Evolutionary conservation across 768 basidiomycete species (phyloP).

Genomic region (Amanita subjunquillea): DNA sequence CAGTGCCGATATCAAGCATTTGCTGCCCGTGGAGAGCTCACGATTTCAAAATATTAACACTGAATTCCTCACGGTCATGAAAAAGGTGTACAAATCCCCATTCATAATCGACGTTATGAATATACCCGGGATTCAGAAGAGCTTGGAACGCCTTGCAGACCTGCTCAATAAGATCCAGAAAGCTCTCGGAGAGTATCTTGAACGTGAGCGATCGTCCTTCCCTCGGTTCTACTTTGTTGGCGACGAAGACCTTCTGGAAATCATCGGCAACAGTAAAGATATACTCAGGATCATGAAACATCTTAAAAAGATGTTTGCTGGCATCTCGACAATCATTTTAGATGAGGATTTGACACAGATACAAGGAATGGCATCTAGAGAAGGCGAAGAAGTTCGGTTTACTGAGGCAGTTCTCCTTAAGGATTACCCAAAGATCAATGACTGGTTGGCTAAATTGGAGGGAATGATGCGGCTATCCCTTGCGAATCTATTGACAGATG

Average conservation of each 20-base stretch:
- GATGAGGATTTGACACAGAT: conserved; percentile 86
- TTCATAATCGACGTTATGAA: conserved; percentile 96
- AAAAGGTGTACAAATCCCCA: conserved; percentile 98
- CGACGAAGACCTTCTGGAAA: conserved; percentile 96
- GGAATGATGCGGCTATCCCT: conserved; percentile 88
- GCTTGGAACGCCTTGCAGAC: conserved; percentile 91
- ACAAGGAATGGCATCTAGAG: conserved; percentile 88
- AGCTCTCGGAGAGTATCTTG: conserved; percentile 96
- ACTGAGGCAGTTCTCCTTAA: conserved; percentile 76
- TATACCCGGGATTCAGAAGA: conserved; percentile 94
- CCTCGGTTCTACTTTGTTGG: conserved; percentile 99
- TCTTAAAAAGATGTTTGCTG: conserved; percentile 99
- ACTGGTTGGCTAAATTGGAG: conserved; percentile 92
- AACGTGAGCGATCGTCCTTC: conserved; percentile 94
- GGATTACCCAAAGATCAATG: conserved; percentile 96
- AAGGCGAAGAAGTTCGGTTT: conserved; percentile 91
- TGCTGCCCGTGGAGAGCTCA: conserved; percentile 94
- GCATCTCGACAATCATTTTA: conserved; percentile 80
- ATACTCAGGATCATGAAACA: conserved; percentile 98
- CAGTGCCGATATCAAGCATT: conserved; percentile 98
- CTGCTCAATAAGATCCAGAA: conserved; percentile 98
- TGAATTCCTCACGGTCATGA: conserved; percentile 97
- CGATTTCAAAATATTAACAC: conserved; percentile 98
- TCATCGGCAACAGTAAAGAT: conserved; percentile 99
- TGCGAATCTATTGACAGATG: conserved; percentile 69